Evolutionary conservation across 768 basidiomycete genomes (phyloP), one percentile per base, ranked within the genome.

Genomic region (Termitomyces sp.): DNA sequence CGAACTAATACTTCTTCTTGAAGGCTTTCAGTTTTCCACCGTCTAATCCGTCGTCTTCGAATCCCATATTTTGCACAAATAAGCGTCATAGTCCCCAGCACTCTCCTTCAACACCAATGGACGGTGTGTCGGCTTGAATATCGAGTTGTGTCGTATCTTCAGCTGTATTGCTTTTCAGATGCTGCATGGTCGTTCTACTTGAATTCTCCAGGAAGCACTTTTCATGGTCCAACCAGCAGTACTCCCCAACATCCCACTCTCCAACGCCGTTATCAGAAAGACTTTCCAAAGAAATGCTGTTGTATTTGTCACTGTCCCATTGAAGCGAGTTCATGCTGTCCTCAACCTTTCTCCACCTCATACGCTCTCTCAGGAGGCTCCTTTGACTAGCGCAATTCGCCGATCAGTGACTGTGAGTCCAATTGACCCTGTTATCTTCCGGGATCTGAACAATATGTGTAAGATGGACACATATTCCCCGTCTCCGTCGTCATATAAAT

Each of bases 11-110:
- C 26, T 47, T 15, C n/a, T 37, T 35, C 8, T 3, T 5, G n/a
- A 58, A 57, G 60, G 50, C 30, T 6, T 55, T 61, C n/a, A 53
- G 38, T n/a, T 61, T 61, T 31, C 60, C 60, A 14, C 23, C 19
- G 12, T 58, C 57, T 14, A 46, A 54, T 41, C 53, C 57, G 1
- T 31, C 35, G 12, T 46, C 23, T 41, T 40, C 56, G 0, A 45
- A 53, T 40, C 54, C 54, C 0, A 23, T 43, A 11, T 56, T 56
- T 48, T 54, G 48, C 8, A 61, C 42, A 5, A 61, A 48, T 23
- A 1, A 28, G 19, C 49, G 50, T 6, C 28, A 28, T 51, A 40
- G n/a, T 30, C 0, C 26, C 3, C 26, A 30, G 5, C n/a, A 5
- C 17, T 51, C 50, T 1, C 38, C 38, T 12, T 30, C 38, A 6